Base-by-base conservation (phyloP, 2,329 filamentous ascomycete species). In the Aureobasidium pullulans region DNA sequence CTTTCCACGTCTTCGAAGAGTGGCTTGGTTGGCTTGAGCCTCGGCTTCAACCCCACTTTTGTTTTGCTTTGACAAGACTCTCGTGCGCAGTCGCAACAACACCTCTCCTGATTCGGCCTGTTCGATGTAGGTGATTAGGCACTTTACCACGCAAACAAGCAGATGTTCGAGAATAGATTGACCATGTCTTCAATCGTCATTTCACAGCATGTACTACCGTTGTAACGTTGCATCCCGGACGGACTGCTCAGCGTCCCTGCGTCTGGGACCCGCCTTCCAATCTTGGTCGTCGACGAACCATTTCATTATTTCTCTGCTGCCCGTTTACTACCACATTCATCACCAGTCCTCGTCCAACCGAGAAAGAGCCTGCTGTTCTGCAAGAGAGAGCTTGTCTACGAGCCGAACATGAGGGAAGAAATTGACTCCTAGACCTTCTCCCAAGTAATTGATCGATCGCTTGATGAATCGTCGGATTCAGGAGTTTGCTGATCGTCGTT, bases 361-460 rank as follows among this genome's bases (percentile, higher is more conserved):
- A 54, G 8, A 43, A 39, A 43, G 19, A n/a, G 23, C 28, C 28
- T n/a, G 29, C 34, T 43, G 39, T 28, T 15, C n/a, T 2, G 29
- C 8, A 6, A 31, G 36, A 31, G 15, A 31, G 36, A 31, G 8
- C 48, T 8, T 31, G 6, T 15, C 37, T 32, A 11, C 32, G 32
- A 49, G 16, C 16, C 23, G n/a, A 32, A 48, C 46, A 19, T 31
- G 44, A n/a, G n/a, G 10, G 15, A 32, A 10, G 13, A 16, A 13
- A 8, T 28, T 7, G 16, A 28, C 42, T 28, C 13, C 34, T 76
- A 75, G 28, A 79, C 65, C 65, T 73, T 75, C 65, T 78, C 76
- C 76, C 76, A 77, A 59, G 75, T 75, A 62, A 76, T 70, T 63
- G 75, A 77, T 59, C 75, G 74, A 62, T 74, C 71, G 59, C 76